Percentiles rank a stretch among this genome's conserved stretches.
Conservation (phyloP, 805 yeast species). For the Wickerhamomyces sydowiorum region DNA sequence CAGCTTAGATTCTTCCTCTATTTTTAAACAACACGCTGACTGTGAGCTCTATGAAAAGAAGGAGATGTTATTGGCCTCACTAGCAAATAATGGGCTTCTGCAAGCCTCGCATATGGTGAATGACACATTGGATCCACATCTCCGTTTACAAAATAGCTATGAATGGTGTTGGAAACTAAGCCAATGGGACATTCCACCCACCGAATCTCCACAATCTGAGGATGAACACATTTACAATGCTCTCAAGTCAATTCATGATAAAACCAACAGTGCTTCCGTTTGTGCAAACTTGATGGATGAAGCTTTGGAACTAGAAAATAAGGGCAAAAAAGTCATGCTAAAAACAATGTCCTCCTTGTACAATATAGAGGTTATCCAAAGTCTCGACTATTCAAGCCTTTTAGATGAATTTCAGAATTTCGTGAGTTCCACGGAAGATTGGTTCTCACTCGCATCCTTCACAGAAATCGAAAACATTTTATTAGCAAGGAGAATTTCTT, state of each 20-base stretch:
- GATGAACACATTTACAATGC: constrained; percentile 47
- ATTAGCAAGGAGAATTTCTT: constrained; percentile 34
- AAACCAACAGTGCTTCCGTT: constrained; percentile 1
- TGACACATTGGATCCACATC: constrained; percentile 11
- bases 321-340: too few relatives aligned
- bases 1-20: constrained; percentile 38
- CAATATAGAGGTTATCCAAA: constrained; percentile 9
- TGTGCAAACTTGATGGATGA: constrained; percentile 1
- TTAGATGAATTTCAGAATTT: constrained; percentile 2
- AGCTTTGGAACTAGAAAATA: constrained; percentile 5
- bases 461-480: constrained; percentile 36
- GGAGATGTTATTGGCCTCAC: constrained; percentile 27
- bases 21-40: constrained; percentile 6
- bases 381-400: neutral
- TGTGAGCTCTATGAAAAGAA: neutral
- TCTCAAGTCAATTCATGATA: constrained; percentile 41
- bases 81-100: constrained; percentile 46
- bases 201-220: constrained; percentile 29
- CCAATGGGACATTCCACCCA: constrained; percentile 68
- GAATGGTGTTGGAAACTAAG: constrained; percentile 74
- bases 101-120: constrained; percentile 50
- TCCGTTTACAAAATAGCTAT: constrained; percentile 28
- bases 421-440: constrained; percentile 15
- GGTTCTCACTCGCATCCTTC: constrained; percentile 35
- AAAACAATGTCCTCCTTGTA: constrained; percentile 7